Evolutionary conservation across 805 yeast genomes (phyloP).

Genomic region (Zygosaccharomyces bailii): DNA sequence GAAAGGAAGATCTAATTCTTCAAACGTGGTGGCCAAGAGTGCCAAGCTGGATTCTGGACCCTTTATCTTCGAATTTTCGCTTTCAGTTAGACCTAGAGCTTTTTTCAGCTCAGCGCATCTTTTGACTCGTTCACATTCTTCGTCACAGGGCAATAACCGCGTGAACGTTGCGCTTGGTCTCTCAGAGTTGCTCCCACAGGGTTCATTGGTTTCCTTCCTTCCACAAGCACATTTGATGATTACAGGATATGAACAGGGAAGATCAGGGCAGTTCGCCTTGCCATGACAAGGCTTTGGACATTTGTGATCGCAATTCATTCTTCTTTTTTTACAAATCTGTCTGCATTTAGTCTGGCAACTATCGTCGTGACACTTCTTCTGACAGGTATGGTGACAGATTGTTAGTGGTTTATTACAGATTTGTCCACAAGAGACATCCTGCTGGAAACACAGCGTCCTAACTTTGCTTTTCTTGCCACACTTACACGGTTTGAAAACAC

Average conservation of each 20-base stretch:
- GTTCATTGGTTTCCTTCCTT: conserved; percentile 42
- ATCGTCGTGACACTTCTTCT: conserved; percentile 55
- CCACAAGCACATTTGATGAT: conserved; percentile 64
- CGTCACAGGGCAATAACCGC: conserved; percentile 57
- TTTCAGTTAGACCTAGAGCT: conserved; percentile 48
- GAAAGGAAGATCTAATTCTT: conserved; percentile 39
- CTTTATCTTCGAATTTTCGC: background rate
- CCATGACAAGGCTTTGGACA: conserved; percentile 67
- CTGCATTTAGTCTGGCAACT: conserved; percentile 61
- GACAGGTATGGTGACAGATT: conserved; percentile 52
- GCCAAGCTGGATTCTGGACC: conserved; percentile 12
- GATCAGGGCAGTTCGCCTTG: conserved; percentile 49
- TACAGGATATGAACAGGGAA: conserved; percentile 51
- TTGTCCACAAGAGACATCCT: conserved; percentile 63
- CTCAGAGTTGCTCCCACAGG: conserved; percentile 54
- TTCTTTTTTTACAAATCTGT: conserved; percentile 51
- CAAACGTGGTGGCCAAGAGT: conserved; percentile 26
- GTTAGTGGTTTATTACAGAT: conserved; percentile 51
- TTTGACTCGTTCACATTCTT: conserved; percentile 57
- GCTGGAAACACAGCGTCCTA: conserved; percentile 66
- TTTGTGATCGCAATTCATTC: conserved; percentile 61
- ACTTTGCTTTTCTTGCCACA: conserved; percentile 54
- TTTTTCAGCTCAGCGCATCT: conserved; percentile 60
- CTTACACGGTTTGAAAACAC: conserved; percentile 54
- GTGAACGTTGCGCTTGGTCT: conserved; percentile 36